Base-by-base conservation (phyloP, 192 early-diverging fungal species). In the Umbelopsis vinacea region DNA sequence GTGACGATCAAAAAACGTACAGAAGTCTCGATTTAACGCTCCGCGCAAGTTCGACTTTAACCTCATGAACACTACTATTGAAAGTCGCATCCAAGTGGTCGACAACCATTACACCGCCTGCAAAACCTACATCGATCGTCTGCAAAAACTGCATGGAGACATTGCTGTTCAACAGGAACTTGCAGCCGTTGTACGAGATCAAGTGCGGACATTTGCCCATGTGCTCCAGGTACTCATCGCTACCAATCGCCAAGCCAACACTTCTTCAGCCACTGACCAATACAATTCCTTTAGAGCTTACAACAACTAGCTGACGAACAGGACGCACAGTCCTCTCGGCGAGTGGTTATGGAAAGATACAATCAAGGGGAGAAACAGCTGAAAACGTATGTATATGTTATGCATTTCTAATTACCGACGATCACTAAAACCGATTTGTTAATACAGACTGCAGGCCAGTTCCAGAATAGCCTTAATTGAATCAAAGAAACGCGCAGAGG, bases 401-500 rank as follows among this genome's bases (percentile, higher is more conserved):
- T 35, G 48, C 50, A 22, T 9, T 26, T 46, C n/a, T 71, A 29
- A n/a, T 19, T 9, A 21, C 40, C 40, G 21, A 24, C 46, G 33
- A 21, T 45, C 24, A 22, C 54, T 66, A 26, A 57, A 11, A n/a
- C 12, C 40, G 29, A 48, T 6, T 29, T 52, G 38, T 46, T 6
- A 46, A 47, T 52, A 21, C 68, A 89, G 87, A 35, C 77, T 88
- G 46, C 87, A 89, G 60, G 71, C 70, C 26, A 66, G 74, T 21
- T 72, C 85, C 48, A 76, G 86, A 43, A 73, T 81, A 26, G 81
- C 89, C 2, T 83, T 86, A 47, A 54, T 89, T 40, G 77, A 57
- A 26, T 84, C 88, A 8, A 87, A 87, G 67, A 82, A 84, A 38
- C 78, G 82, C 12, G 74, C 88, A 3, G 85, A 85, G 21, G 71